Evolutionary conservation across 331 rosid genomes (phyloP), one percentile per base, ranked within the genome.

Genomic region (Malus hybrid): DNA sequence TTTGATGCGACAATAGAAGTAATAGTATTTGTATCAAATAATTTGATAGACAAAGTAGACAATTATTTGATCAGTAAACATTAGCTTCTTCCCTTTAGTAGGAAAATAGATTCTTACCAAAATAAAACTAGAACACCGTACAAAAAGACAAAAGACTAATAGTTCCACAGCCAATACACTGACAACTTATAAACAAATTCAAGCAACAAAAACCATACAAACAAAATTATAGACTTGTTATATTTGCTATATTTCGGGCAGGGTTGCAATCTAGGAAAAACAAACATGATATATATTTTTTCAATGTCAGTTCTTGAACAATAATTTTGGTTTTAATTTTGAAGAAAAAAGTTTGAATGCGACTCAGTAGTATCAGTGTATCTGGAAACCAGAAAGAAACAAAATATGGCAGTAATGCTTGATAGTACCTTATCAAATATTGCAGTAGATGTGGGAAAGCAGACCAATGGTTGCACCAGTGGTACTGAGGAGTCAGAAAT

Each of bases 351-450:
- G 4, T 64, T 16, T 31, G 22, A 64, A 31, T 10, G 29, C 29
- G 29, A 28, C 29, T 28, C 29, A 28, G 29, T 2, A 2, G 29
- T 28, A 28, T 28, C 29, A 28, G 29, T 28, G 3, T 28, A 28
- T 28, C 29, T 28, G 29, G 29, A 28, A 28, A 28, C 29, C 29
- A 28, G 29, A 28, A 28, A 28, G 29, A 28, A 28, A 28, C 29
- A 28, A 28, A 28, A 28, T 8, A 36, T 7, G 67, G 67, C 52
- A 66, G 22, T 44, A 69, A 73, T 77, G 68, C 72, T 72, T 76
- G 64, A 78, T 76, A 36, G 44, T 36, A 87, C 91, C 93, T 89
- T 79, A 60, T 89, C 88, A 3, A 80, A 77, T 82, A 72, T 64
- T 71, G 70, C 44, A 63, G 74, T 76, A 71, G 77, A 72, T 29